Base-by-base conservation (phyloP, 306 rosid genomes). In the Cucurbita maxima region DNA sequence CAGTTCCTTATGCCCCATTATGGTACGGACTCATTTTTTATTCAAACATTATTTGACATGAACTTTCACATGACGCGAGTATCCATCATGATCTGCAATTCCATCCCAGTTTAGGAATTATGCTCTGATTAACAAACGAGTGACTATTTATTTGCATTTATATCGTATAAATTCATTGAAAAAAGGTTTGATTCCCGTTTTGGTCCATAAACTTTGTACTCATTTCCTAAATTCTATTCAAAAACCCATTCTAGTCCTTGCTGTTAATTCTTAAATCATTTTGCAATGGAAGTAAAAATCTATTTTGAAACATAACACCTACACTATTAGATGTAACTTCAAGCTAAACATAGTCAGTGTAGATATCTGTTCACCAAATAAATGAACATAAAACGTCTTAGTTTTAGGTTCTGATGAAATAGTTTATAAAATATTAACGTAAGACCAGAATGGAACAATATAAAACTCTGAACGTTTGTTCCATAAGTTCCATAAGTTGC, bases 1-100 rank as follows among this genome's bases (percentile, higher is more conserved):
- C 92, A 8, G 88, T 81, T n/a, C 81, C 85, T 13, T 74, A 58
- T 75, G 86, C 96, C 76, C 98, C 96, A 6, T 5, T 83, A 15
- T 88, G 98, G 98, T 92, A 85, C 11, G 84, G 4, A 43, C 41
- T 76, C 76, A 81, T 13, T 18, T 62, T 66, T 11, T 18, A 43
- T 64, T 43, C 48, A 8, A 60, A 22, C 14, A 8, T 40, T 18
- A 41, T 63, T 63, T 41, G 34, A 10, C 52, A 4, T 40, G 36
- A 63, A 1, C 30, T n/a, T 40, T 40, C 52, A 5, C 45, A 41
- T 63, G 10, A 40, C 8, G 36, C 6, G 0, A 20, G 16, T 58
- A 36, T 36, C 11, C 14, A 59, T 59, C 19, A 14, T 34, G 43
- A 59, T 59, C 67, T 59, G 67, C 20, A 16, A 58, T 41, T 58